These are phyloP conservation scores for Pseudodiploospora longispora DNA, from an alignment of 2,329 filamentous ascomycete genomes.

Conservation along the genomic window DNA sequence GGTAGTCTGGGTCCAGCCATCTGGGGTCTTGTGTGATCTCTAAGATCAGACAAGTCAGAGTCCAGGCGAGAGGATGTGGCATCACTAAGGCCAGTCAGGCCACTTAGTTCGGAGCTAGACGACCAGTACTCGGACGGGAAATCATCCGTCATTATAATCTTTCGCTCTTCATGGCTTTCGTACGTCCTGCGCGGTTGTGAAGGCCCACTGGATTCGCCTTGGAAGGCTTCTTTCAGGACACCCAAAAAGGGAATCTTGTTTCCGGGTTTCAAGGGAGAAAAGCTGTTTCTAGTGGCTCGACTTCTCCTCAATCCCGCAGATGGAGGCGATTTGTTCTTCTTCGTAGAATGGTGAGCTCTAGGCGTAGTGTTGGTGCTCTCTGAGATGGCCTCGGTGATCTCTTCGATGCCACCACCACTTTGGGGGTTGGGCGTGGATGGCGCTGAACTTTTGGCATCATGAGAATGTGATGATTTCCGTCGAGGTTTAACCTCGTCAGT, in stretches of 20 bases:
- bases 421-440: constrained; percentile 12
- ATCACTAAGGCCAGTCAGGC: constrained; percentile 1
- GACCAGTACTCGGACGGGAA: constrained; percentile 9
- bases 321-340: constrained; percentile 21
- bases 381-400: background rate
- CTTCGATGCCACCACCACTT: too few relatives aligned
- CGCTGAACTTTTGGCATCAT: constrained; percentile 14
- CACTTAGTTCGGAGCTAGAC: constrained; percentile 7
- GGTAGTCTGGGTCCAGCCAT: constrained; percentile 27
- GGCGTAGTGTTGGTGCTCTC: constrained; percentile 12
- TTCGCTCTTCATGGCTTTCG: constrained; percentile 37
- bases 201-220: constrained; percentile 48
- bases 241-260: constrained; percentile 48
- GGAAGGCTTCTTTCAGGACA: constrained; percentile 53
- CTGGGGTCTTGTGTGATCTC: constrained; percentile 14
- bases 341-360: constrained; percentile 7
- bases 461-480: constrained; percentile 14
- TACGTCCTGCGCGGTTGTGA: constrained; percentile 38
- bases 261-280: constrained; percentile 40
- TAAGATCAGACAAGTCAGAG: constrained; percentile 12
- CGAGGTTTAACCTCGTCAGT: background rate
- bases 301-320: constrained; percentile 44
- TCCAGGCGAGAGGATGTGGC: constrained; percentile 3
- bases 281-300: constrained; percentile 42
- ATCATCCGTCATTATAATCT: constrained; percentile 15